These are phyloP conservation scores for Sarocladiaceae sp. DNA, from an alignment of 2,329 filamentous ascomycete species.

Conservation along the genomic window DNA sequence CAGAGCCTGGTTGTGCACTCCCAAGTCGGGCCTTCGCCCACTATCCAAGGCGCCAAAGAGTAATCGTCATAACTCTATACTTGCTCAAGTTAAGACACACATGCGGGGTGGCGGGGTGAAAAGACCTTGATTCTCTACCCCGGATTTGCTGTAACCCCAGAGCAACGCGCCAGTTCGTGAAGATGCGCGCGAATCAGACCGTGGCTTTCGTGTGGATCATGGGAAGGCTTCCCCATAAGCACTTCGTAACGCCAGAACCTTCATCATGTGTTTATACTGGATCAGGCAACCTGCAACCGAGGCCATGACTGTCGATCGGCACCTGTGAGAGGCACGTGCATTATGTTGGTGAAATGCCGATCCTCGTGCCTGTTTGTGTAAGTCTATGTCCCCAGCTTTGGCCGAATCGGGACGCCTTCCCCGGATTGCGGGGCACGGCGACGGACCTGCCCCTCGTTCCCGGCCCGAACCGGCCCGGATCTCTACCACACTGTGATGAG, in stretches of 20 bases:
- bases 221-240: no score
- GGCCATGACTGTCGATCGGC: not conserved
- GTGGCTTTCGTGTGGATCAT: not conserved
- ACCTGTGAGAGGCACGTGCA: not conserved
- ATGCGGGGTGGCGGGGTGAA: not conserved
- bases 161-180: no score
- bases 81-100: not conserved
- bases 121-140: not conserved
- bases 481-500: not conserved
- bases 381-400: not conserved
- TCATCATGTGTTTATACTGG: no score
- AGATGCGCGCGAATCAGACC: not conserved
- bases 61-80: not conserved
- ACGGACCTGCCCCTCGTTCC: not conserved
- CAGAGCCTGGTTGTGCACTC: not conserved
- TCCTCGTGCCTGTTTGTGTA: not conserved
- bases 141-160: not conserved
- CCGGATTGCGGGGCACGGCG: not conserved
- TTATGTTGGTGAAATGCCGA: not conserved
- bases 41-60: not conserved
- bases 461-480: not conserved
- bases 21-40: not conserved
- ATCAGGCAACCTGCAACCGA: no score
- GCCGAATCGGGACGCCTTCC: not conserved
- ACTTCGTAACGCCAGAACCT: no score